Base-by-base conservation (phyloP, 2,329 filamentous ascomycete genomes). In the Neophaeococcomyces mojaviensis region DNA sequence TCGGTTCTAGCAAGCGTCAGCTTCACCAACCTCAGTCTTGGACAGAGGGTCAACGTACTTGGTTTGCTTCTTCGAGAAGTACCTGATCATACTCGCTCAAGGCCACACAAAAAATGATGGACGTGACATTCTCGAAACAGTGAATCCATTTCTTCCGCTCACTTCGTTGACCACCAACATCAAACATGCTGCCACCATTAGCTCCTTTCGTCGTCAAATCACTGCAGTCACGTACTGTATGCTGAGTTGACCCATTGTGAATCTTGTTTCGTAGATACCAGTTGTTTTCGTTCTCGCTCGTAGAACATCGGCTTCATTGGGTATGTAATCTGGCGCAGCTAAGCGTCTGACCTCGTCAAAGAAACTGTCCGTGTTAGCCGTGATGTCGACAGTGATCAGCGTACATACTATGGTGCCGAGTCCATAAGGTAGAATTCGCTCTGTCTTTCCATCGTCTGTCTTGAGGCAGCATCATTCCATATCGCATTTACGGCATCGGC, bases 131-230 rank as follows among this genome's bases (percentile, higher is more conserved):
- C 67, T 98, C 92, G 66, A 98, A 98, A 71, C 92, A 98, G 70
- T 98, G 92, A 63, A 98, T 98, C 92, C 92, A 98, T 72, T 98
- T 98, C 74, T 98, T 98, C 52, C 92, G 80, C 69, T 98, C 92
- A 66, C 90, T 97, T 63, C 92, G 77, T 68, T 98, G 92, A 19
- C 92, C 92, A 52, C 92, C 92, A 3, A 98, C 92, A 65, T 98
- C 92, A 63, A 98, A 98, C 92, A 98, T 98, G 71, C 90, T 97
- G 62, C 60, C 43, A 49, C 33, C 5, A 39, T 62, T 45, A 64
- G 58, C 46, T 32, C 41, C 9, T n/a, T 13, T 24, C 18, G 10
- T 32, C 28, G 41, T 43, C 28, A 41, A 28, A 10, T 28, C 24
- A 28, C n/a, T 15, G 33, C 30, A 18, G 26, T 39, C 28, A 46